Evolutionary conservation across 2,329 filamentous ascomycete species (phyloP), one percentile per base, ranked within the genome.

Genomic region (Akanthomyces dipterigenus): DNA sequence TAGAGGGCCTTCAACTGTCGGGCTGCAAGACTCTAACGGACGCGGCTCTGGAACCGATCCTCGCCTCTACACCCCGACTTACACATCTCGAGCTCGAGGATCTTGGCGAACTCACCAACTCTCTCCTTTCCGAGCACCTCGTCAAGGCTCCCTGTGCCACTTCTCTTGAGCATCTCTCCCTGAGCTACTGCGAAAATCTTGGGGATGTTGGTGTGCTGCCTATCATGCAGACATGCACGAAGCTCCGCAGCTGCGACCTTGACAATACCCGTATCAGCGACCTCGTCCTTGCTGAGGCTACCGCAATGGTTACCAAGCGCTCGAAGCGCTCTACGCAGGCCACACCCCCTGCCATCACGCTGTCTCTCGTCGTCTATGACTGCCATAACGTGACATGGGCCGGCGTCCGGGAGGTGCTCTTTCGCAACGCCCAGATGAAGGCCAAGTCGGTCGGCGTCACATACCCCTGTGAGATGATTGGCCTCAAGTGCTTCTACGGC

Each of bases 201-300:
- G 87, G 91, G 26, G 95, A 98, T 70, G 77, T 80, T 0, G 93
- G 93, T 61, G 89, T 97, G 83, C 79, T 96, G 0, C 89, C 90
- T 0, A 78, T 97, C 2, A 80, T 98, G 66, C 90, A 91, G 69
- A 83, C 81, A 34, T 96, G 92, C 72, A 80, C 82, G 0, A 81
- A 77, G 16, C 80, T 98, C 16, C 80, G 80, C 53, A 90, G 82
- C 34, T 77, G 96, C 16, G 90, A 96, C 57, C 87, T 98, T 80
- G 95, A 99, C 77, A 98, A 98, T 72, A 98, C 93, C 0, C 87
- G 90, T 51, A 86, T 96, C 64, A 93, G 91, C 18, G 91, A 98
- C 69, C 82, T 96, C 1, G 87, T 90, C 5, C 84, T 98, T 11
- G 84, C 88, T 61, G 93, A 97, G 77, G 91, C 93, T 2, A 90